phyloP scores from a whole-genome alignment of 305 asterid species.

The Solanum aculeatissimum region DNA sequence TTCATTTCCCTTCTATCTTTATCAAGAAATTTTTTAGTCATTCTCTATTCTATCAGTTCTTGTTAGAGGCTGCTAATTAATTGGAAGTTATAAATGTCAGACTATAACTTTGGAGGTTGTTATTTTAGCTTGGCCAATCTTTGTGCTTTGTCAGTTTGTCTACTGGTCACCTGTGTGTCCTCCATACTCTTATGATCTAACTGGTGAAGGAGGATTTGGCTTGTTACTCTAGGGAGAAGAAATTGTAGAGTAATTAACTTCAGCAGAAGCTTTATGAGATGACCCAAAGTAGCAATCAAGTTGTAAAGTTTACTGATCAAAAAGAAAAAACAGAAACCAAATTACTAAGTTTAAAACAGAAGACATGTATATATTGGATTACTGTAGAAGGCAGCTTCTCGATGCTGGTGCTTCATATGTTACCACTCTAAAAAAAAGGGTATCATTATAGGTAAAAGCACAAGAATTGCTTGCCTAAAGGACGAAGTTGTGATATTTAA shows the following conservation, averaged over 20 bases:
- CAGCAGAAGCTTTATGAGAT: background rate
- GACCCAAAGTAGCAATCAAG: background rate
- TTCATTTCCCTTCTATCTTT: background rate
- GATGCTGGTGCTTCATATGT: background rate
- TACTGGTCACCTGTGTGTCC: background rate
- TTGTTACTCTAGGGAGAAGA: background rate
- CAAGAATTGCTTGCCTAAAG: background rate
- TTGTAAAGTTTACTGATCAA: background rate
- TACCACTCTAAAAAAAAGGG: background rate
- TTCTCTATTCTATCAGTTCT: background rate
- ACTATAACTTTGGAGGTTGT: background rate
- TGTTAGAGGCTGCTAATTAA: background rate
- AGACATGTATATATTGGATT: background rate
- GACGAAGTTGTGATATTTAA: background rate
- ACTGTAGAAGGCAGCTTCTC: background rate
- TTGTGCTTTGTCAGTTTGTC: background rate
- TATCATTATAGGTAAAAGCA: background rate
- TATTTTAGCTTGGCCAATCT: background rate
- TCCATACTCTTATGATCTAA: background rate
- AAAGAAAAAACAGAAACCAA: background rate
- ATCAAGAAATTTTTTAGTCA: background rate
- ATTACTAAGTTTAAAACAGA: background rate
- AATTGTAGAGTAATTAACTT: background rate
- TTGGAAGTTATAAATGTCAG: background rate
- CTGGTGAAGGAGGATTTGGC: background rate